Evolutionary conservation across 345 rosid species (phyloP), one percentile per base, ranked within the genome.

Genomic region (Hypericum androsaemum): DNA sequence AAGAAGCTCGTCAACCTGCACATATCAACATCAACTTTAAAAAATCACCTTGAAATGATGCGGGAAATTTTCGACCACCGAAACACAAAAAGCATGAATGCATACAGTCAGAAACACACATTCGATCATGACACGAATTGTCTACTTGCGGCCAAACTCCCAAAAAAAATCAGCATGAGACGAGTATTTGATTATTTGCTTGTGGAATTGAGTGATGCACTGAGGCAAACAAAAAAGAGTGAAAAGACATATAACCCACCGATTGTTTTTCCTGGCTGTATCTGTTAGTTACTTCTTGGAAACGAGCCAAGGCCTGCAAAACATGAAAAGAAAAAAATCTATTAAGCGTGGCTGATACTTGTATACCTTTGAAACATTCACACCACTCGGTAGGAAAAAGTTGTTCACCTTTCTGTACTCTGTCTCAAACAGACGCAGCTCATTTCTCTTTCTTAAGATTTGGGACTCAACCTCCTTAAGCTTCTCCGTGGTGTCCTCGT

Each of bases 281-380:
- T 71, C 82, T 71, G 75, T 80, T 82, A 62, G 97, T 94, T 16
- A 77, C 97, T 74, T 94, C 99, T 70, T 94, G 99, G 77, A 94
- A 94, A 38, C 86, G 94, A 6, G 82, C 82, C 82, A 88, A 69
- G 45, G 95, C 99, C 99, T 85, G 66, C 76, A 78, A 68, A 71
- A 51, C 42, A 64, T 32, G 12, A 54, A 22, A 22, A 39, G 32
- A n/a, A 9, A 5, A 60, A 48, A 53, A 42, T 8, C 55, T 49
- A 47, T 58, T 46, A 43, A 40, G 52, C 40, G 7, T 16, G 49
- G 35, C 49, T 0, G 47, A n/a, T n/a, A 55, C 37, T 22, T 22
- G 38, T 12, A 54, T 37, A 39, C 7, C 39, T 17, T 37, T 0
- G 40, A 17, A 50, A 49, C 32, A 22, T 22, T 22, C 41, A 12